Evolutionary conservation across 2,329 filamentous ascomycete species (phyloP), one percentile per base, ranked within the genome.

Genomic region (Claviceps pazoutovae): DNA sequence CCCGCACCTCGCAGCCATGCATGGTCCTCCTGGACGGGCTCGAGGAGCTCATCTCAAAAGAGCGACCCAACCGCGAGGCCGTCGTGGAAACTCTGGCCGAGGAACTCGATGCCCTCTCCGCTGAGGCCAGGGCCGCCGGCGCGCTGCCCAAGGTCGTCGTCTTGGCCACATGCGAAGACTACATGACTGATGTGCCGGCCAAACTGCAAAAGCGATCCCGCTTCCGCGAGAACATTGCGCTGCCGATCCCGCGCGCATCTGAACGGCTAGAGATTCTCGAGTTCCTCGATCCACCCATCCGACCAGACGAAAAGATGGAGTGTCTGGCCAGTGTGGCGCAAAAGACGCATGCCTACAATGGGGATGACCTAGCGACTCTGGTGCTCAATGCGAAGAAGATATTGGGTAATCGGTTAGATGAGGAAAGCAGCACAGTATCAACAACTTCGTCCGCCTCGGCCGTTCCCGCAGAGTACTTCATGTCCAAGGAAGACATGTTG

Each of bases 311-410:
- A 8, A 71, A 66, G 51, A 73, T 83, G 3, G 67, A 68, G 1
- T 69, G 80, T 9, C 68, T 88, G 17, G 68, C 74, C 4, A 69
- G 74, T 17, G 69, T 95, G 44, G 84, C 84, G 43, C 79, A 86
- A 55, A 79, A 81, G 52, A 94, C 90, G 0, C 89, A 96, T 61
- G 91, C 90, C 4, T 96, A 88, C 65, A 94, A 88, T 36, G 85
- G 86, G 4, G 76, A 78, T 1, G 90, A 96, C 63, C 71, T 96
- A 1, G 70, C 73, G n/a, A 76, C 75, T 14, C 71, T 96, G 0
- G 71, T 85, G 4, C 42, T 55, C 4, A 64, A 62, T 23, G 62
- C 67, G 0, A 64, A 59, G 53, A 50, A 57, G 36, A 61, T 65
- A 2, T 58, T 59, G 14, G 61, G 57, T 5, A 53, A 49, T 49